Base-by-base conservation (phyloP, 768 basidiomycete species). In the Chalciporus pseudorubinellus region DNA sequence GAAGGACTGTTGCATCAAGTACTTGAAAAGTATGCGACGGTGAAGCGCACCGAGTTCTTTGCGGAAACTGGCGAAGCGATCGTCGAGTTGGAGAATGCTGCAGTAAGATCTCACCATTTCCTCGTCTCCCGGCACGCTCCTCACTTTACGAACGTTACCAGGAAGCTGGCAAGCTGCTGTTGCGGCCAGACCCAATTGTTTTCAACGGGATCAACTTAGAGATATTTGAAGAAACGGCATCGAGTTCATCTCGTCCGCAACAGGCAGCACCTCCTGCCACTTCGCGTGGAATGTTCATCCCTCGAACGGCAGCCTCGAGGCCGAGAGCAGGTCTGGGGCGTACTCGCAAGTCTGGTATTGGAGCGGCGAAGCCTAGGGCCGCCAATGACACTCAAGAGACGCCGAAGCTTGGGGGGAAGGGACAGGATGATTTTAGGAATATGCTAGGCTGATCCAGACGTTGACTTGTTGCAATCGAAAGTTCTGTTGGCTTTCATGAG, bases 1-100 rank as follows among this genome's bases (percentile, higher is more conserved):
- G 97, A 98, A 64, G 95, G 90, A 2, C 72, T 98, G 1, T 69
- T 99, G 21, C 95, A 99, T 59, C 97, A 98, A 73, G 73, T 75
- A 0, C 71, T 99, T 4, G 92, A 94, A 65, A 95, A 92, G 69
- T 65, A 87, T 36, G 81, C 81, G 1, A 67, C 73, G 3, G 79
- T 91, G 36, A 83, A 80, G 45, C 82, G 93, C 6, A 81, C 92
- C 3, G 87, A 93, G 64, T 75, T 95, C 6, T 84, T 93, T 58
- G 64, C 72, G 6, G 80, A 84, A 52, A 68, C 69, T 43, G 74
- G 74, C 20, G 81, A 88, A 67, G 85, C 84, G 10, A 70, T 84
- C 4, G 79, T 84, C 11, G 85, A 87, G 61, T 70, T 89, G 18
- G 80, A 84, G 49, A 87, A 71, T 56, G 73, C 79, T 36, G 84